Evolutionary conservation across 2,329 filamentous ascomycete genomes (phyloP).

Genomic region (Fusarium nygamai): DNA sequence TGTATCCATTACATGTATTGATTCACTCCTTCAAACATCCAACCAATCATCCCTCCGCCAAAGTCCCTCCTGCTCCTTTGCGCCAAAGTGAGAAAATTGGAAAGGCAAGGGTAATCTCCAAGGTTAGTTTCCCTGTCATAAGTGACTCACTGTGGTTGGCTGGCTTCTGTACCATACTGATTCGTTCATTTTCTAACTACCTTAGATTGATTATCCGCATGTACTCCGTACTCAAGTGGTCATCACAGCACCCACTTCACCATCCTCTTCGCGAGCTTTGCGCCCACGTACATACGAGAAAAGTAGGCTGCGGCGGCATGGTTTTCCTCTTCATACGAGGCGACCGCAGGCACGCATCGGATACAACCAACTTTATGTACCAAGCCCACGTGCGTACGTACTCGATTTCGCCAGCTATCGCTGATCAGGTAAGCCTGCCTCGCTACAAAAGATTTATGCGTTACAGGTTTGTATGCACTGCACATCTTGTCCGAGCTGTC

Average conservation of each 20-base stretch:
- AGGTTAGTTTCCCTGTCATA: conserved; percentile 20
- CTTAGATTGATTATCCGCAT: conserved; percentile 20
- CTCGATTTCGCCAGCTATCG: conserved; percentile 33
- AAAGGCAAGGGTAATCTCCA: conserved; percentile 27
- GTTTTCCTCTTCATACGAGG: conserved; percentile 39
- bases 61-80: conserved; percentile 16
- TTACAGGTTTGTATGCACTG: conserved; percentile 1
- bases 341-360: conserved; percentile 24
- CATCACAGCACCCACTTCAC: conserved; percentile 36
- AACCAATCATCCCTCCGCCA: conserved; percentile 20
- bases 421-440: conserved; percentile 32
- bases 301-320: conserved; percentile 39
- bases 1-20: conserved; percentile 19
- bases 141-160: conserved; percentile 30
- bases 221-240: conserved; percentile 27
- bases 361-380: conserved; percentile 29
- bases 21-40: conserved; percentile 28
- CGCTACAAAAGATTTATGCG: not conserved
- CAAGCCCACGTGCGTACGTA: conserved; percentile 26
- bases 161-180: conserved; percentile 20
- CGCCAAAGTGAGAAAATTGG: conserved; percentile 20
- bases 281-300: conserved; percentile 36
- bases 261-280: conserved; percentile 27
- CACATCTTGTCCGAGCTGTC: conserved; percentile 13
- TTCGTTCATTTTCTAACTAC: conserved; percentile 30